Base-by-base conservation (phyloP, 352 stramenopile species). In the Globisporangium middletonii region DNA sequence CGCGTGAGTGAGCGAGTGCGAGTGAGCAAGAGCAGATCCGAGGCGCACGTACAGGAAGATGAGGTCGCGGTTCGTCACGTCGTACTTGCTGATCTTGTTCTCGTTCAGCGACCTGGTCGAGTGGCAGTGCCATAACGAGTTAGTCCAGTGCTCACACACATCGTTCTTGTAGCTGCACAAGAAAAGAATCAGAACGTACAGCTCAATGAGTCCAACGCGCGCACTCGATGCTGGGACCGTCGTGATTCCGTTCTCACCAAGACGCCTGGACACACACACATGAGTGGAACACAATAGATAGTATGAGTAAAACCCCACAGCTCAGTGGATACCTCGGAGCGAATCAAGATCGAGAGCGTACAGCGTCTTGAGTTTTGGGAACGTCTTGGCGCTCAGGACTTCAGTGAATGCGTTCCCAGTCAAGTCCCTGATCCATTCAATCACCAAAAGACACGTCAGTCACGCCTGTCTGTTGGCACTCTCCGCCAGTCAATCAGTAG, bases 71-170 rank as follows among this genome's bases (percentile, higher is more conserved):
- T 55, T 55, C 33, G 50, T 35, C 12, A 35, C 33, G 8, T 55
- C 50, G 50, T 55, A 55, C 35, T 44, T 46, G 18, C 33, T 46
- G 35, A 55, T 46, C 50, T 55, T 44, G 35, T 55, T 55, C n/a
- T 55, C 50, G 50, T 55, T 44, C 50, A 55, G n/a, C 4, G 30
- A 23, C 35, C 50, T 55, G 16, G 8, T 15, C 16, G 3, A 41
- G 35, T 28, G 2, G 3, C 16, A 44, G 13, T 18, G 47, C 33
- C 7, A 15, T 5, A 33, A 2, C 15, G 26, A 53, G 18, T 53
- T 15, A 53, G 48, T 41, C 11, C 15, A 53, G 27, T 35, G 11
- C 4, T 44, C 27, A 8, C 3, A 13, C 23, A 9, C 16, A 16
- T 3, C 6, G 4, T 44, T n/a, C 13, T 7, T 44, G 18, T 6